These are phyloP conservation scores for Aureoboletus auriporus DNA, from an alignment of 768 basidiomycete genomes.

Conservation along the genomic window DNA sequence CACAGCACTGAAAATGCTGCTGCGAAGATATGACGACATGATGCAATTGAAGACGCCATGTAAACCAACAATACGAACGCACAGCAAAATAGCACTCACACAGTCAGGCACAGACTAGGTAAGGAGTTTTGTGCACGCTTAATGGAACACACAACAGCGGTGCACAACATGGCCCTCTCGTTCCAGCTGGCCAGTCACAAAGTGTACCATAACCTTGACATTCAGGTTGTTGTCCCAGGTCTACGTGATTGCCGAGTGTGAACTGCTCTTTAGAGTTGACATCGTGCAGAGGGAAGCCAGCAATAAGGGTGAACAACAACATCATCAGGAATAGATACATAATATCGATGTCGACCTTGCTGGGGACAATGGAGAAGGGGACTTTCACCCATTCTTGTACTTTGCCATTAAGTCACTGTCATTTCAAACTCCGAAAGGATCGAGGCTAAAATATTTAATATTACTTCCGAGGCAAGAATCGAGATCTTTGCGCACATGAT, in stretches of 20 bases:
- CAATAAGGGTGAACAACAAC: not conserved
- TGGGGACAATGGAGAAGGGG: no score
- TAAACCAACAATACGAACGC: not conserved
- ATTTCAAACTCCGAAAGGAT: no score
- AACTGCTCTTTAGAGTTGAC: not conserved
- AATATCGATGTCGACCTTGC: no score
- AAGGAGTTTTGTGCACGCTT: slow-evolving; percentile 1
- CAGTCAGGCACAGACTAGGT: slow-evolving; percentile 10
- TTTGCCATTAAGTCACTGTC: no score
- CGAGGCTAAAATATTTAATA: no score
- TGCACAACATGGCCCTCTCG: slow-evolving; percentile 14
- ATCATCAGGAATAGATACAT: not conserved
- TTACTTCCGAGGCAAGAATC: no score
- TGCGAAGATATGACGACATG: no score
- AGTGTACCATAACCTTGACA: slow-evolving; percentile 4
- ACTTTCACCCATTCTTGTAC: no score
- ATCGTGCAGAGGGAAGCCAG: slow-evolving; percentile 1
- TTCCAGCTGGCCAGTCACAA: slow-evolving; percentile 15
- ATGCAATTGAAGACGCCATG: not conserved
- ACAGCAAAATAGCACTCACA: not conserved
- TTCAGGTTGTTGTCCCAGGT: no score
- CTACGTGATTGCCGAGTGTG: not conserved
- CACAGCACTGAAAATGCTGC: no score
- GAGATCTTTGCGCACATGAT: no score
- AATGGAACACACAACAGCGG: slow-evolving; percentile 12